A percentile compares a stretch with the other conserved stretches of the same genome.
Conservation (phyloP, 768 basidiomycete genomes). For the Kwoniella dendrophila region DNA sequence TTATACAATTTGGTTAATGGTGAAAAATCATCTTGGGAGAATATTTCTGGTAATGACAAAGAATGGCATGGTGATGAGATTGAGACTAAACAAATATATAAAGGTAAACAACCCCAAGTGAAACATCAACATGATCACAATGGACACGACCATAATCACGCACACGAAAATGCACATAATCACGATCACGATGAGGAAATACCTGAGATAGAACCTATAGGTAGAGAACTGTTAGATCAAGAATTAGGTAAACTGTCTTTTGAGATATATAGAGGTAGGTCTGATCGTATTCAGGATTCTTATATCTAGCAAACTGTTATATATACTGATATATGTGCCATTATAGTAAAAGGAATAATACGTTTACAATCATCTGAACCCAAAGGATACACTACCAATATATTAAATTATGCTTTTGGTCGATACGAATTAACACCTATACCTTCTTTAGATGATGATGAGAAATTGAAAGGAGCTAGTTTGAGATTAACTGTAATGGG, state of each 20-base stretch:
- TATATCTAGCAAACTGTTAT: neutral
- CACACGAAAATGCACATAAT: constrained; percentile 6
- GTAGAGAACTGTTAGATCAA: constrained; percentile 34
- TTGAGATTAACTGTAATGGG: constrained; percentile 88
- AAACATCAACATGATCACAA: constrained; percentile 32
- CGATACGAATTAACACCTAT: constrained; percentile 68
- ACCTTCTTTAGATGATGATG: constrained; percentile 45
- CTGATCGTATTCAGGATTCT: neutral
- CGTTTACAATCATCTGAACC: constrained; percentile 58
- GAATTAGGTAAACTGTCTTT: constrained; percentile 49
- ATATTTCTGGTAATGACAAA: constrained; percentile 36
- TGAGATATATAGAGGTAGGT: constrained; percentile 54
- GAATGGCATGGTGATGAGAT: constrained; percentile 78
- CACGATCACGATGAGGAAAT: neutral
- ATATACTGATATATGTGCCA: neutral
- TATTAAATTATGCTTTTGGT: constrained; percentile 91
- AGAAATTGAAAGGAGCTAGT: constrained; percentile 50
- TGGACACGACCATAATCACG: constrained; percentile 44
- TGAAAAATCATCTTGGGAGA: constrained; percentile 47
- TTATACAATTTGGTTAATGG: constrained; percentile 61
- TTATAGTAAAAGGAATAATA: constrained; percentile 83
- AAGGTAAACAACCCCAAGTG: constrained; percentile 56
- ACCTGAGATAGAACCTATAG: constrained; percentile 29
- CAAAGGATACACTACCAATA: constrained; percentile 38
- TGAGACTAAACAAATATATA: constrained; percentile 70